These are phyloP conservation scores for Wickerhamomyces kurtzmanii DNA, from an alignment of 805 yeast species.

Conservation along the genomic window DNA sequence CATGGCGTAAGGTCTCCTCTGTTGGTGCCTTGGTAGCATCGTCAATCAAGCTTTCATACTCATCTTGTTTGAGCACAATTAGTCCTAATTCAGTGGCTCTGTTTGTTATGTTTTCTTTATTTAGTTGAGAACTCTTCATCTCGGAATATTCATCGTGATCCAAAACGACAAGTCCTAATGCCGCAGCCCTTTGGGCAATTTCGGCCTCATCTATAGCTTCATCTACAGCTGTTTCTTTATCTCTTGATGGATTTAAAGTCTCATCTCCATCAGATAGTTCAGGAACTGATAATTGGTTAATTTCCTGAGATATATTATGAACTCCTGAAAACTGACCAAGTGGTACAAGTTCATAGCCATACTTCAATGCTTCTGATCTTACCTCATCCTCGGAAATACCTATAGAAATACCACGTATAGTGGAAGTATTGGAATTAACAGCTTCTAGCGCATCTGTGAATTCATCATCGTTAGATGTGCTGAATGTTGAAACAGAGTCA, in stretches of 20 bases:
- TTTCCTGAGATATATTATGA: no score
- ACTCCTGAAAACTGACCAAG: background rate
- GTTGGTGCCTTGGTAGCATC: constrained; percentile 1
- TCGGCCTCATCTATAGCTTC: constrained; percentile 9
- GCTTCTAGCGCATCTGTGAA: constrained; percentile 20
- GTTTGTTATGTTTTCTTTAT: constrained; percentile 3
- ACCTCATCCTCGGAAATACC: constrained; percentile 10
- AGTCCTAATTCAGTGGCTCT: constrained; percentile 12
- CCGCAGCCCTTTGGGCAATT: constrained; percentile 2
- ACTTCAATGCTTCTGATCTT: constrained; percentile 8
- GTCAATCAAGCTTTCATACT: constrained; percentile 9
- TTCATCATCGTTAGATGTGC: constrained; percentile 16
- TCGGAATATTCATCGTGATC: constrained; percentile 7
- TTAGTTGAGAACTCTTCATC: constrained; percentile 5
- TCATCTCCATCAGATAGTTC: constrained; percentile 3
- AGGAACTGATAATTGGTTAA: no score
- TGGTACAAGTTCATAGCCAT: constrained; percentile 10
- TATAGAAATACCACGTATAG: constrained; percentile 7
- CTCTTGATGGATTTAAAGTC: background rate
- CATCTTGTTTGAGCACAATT: constrained; percentile 16
- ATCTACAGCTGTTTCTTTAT: constrained; percentile 3
- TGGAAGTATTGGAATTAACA: constrained; percentile 14
- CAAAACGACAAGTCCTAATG: constrained; percentile 2
- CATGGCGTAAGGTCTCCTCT: constrained; percentile 1
- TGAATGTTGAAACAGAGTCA: constrained; percentile 14